Evolutionary conservation across 78 protist genomes (phyloP), one percentile per base, ranked within the genome.

Genomic region (Emiliania huxleyi): DNA sequence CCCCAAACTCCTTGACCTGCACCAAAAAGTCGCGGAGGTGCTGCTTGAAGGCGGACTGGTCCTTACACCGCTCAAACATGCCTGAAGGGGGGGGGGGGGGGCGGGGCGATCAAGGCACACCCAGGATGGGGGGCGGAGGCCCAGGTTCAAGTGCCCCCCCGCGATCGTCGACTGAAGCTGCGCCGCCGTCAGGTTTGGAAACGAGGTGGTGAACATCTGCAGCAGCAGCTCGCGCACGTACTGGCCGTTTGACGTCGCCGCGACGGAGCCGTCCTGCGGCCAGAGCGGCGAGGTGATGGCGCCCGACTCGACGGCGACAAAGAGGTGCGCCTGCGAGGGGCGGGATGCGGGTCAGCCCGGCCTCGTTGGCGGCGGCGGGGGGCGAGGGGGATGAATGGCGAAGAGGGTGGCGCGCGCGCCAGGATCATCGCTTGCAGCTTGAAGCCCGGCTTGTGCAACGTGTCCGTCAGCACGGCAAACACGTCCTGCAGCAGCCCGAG

Each of bases 381-480:
- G 69, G n/a, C n/a, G 69, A 55, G n/a, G 15, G 15, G 15, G 69
- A 55, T 55, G 19, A 22, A 15, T 22, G 69, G n/a, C 69, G 69
- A 55, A 15, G n/a, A 19, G 69, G 19, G n/a, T 15, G n/a, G n/a
- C n/a, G n/a, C n/a, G n/a, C n/a, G n/a, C n/a, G 44, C 62, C 45
- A 92, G 45, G 35, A 81, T 45, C 11, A 25, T 12, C 25, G 44
- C 91, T 45, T 90, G 95, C 40, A 90, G 90, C 49, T 40, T 48
- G 90, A 94, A 94, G 62, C 95, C 94, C 3, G 94, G 93, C 88
- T 92, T 94, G 93, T 97, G 98, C 79, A 92, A 37, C 46, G 96
- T 91, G 92, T 98, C 98, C n/a, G 98, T 96, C 87, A 97, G 89
- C 56, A 95, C 95, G 0, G 77, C 38, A 75, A 98, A 84, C 38